Evolutionary conservation across 164 flowering plant genomes (phyloP).

Genomic region (Liriodendron chinense): DNA sequence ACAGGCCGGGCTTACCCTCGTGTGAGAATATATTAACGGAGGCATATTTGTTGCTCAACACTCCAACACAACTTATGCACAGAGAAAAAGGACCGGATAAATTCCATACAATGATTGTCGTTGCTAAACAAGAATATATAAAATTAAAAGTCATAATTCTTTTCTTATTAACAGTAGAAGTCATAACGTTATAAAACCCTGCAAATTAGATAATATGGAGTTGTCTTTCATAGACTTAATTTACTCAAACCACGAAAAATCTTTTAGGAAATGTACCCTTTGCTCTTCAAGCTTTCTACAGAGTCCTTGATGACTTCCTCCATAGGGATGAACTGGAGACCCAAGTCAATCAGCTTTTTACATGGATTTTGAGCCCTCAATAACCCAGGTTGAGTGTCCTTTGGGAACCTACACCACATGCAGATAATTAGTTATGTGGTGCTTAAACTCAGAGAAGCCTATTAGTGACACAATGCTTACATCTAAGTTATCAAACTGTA

Average conservation of each 20-base stretch:
- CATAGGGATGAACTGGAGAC: slow-evolving; percentile 72
- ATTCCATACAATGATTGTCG: no score
- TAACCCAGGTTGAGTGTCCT: slow-evolving; percentile 79
- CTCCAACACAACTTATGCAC: no score
- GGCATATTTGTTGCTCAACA: no score
- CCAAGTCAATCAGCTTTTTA: slow-evolving; percentile 77
- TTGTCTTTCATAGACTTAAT: not conserved
- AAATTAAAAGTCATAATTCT: no score
- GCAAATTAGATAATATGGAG: no score
- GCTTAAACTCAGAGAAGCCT: no score
- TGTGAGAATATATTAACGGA: no score
- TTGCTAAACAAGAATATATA: no score
- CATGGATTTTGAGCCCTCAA: slow-evolving; percentile 52
- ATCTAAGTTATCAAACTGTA: not conserved
- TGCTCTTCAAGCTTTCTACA: slow-evolving; percentile 68
- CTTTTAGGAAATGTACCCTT: slow-evolving; percentile 58
- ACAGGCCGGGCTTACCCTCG: no score
- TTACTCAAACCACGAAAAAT: not conserved
- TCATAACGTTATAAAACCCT: no score
- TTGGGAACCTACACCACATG: slow-evolving; percentile 45
- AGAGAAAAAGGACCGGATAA: no score
- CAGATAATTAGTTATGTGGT: not conserved
- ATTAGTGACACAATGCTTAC: not conserved
- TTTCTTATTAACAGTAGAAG: no score
- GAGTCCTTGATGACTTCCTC: slow-evolving; percentile 85